Percentiles rank a stretch among this genome's conserved stretches.
These are phyloP conservation scores for Aureobasidium musti DNA, from an alignment of 2,329 filamentous ascomycete genomes.

Conservation along the genomic window DNA sequence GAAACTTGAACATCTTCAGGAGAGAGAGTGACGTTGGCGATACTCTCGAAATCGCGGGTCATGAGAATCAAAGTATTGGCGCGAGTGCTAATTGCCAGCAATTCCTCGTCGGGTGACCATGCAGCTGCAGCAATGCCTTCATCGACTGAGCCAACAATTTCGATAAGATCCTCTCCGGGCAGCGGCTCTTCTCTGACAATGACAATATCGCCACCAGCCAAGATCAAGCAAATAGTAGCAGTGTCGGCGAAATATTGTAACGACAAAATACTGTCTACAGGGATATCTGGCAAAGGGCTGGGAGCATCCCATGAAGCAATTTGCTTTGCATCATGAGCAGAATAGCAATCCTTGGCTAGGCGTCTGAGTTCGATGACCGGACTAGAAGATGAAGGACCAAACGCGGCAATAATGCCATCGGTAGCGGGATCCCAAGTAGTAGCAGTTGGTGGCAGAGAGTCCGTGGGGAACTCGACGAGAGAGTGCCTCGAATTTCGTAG, in stretches of 20 bases:
- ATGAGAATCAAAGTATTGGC: slow-evolving; percentile 82
- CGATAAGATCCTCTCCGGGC: slow-evolving; percentile 74
- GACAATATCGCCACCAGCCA: slow-evolving; percentile 89
- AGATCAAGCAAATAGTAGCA: slow-evolving; percentile 73
- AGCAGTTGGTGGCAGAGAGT: slow-evolving; percentile 66
- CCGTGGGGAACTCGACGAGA: slow-evolving; percentile 59
- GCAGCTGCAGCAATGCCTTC: slow-evolving; percentile 83
- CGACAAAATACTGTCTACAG: slow-evolving; percentile 72
- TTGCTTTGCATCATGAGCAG: slow-evolving; percentile 47
- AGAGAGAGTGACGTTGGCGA: slow-evolving; percentile 72
- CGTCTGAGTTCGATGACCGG: slow-evolving; percentile 72
- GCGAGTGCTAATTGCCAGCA: slow-evolving; percentile 79
- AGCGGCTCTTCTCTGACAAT: slow-evolving; percentile 72
- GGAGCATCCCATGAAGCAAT: slow-evolving; percentile 90
- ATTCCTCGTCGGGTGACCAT: slow-evolving; percentile 95
- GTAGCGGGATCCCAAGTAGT: slow-evolving; percentile 82
- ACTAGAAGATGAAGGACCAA: slow-evolving; percentile 73
- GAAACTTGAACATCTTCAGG: slow-evolving; percentile 80
- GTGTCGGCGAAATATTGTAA: slow-evolving; percentile 86
- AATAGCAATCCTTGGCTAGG: slow-evolving; percentile 46
- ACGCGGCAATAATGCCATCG: slow-evolving; percentile 77
- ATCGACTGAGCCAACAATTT: slow-evolving; percentile 94
- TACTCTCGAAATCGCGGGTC: slow-evolving; percentile 85
- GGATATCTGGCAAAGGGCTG: slow-evolving; percentile 68
- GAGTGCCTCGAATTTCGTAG: slow-evolving; percentile 74